Conservation (phyloP, 768 basidiomycete genomes). For the Multifurca ochricompacta region DNA sequence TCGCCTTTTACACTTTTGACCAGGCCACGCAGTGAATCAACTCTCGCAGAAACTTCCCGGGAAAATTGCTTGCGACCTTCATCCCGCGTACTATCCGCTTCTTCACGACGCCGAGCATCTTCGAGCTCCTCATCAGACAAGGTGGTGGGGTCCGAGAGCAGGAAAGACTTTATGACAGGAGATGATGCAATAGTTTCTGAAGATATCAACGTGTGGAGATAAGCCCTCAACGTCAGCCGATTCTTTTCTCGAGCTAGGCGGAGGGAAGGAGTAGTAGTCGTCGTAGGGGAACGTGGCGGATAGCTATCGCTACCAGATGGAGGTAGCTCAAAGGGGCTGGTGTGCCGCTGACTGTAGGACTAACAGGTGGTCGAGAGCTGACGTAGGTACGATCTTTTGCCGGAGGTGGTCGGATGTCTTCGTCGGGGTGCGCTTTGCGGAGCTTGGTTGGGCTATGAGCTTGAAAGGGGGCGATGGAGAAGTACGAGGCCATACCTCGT, state of each 20-base stretch:
- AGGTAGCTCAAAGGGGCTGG: background rate
- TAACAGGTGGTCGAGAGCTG: conserved; percentile 33
- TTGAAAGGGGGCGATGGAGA: background rate
- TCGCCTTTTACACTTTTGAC: conserved; percentile 89
- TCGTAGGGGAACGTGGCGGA: conserved; percentile 18
- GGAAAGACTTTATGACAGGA: conserved; percentile 78
- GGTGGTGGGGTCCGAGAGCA: conserved; percentile 66
- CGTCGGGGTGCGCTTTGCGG: conserved; percentile 77
- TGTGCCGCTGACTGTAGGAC: conserved; percentile 26
- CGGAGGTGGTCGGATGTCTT: conserved; percentile 75
- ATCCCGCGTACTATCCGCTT: conserved; percentile 81
- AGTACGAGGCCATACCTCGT: conserved; percentile 51
- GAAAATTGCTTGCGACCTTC: conserved; percentile 83
- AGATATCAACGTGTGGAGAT: conserved; percentile 73
- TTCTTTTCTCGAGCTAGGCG: conserved; percentile 89
- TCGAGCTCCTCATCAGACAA: conserved; percentile 66
- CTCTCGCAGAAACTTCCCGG: conserved; percentile 75
- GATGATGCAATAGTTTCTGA: conserved; percentile 72
- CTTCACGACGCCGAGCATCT: conserved; percentile 74
- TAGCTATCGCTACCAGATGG: conserved; percentile 23
- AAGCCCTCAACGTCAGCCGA: conserved; percentile 85
- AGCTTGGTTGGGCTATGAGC: conserved; percentile 43
- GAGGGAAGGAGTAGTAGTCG: conserved; percentile 12
- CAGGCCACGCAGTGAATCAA: conserved; percentile 77
- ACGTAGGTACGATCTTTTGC: conserved; percentile 79